A percentile compares a stretch with the other conserved stretches of the same genome.
These are phyloP conservation scores for Colletotrichum sp. DNA, from an alignment of 2,329 filamentous ascomycete species.

Conservation along the genomic window DNA sequence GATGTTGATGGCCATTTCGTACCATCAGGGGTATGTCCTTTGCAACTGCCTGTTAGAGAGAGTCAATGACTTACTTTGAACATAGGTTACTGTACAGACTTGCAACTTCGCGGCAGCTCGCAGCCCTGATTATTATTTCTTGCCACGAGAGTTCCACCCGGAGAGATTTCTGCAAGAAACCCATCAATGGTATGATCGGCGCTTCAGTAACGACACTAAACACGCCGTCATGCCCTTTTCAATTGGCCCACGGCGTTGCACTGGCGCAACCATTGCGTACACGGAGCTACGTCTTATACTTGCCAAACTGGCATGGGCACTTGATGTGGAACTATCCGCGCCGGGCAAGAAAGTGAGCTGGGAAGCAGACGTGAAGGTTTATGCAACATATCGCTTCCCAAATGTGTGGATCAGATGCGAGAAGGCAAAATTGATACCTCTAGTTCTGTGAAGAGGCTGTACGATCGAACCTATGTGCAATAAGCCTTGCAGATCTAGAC, in stretches of 20 bases:
- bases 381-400: background rate
- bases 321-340: background rate
- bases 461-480: too few relatives aligned
- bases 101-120: background rate
- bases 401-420: background rate
- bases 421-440: too few relatives aligned
- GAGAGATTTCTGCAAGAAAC: background rate
- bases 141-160: background rate
- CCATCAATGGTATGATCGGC: background rate
- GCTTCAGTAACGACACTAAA: background rate
- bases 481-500: too few relatives aligned
- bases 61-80: rapidly evolving
- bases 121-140: background rate
- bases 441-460: too few relatives aligned
- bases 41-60: rapidly evolving
- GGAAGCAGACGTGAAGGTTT: background rate
- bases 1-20: background rate
- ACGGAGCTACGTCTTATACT: background rate
- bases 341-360: background rate
- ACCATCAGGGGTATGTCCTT: background rate
- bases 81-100: background rate
- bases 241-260: background rate
- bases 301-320: background rate
- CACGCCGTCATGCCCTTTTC: background rate
- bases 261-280: background rate